These are phyloP conservation scores for Trichoderma polysporum DNA, from an alignment of 2,329 filamentous ascomycete genomes.

Conservation along the genomic window DNA sequence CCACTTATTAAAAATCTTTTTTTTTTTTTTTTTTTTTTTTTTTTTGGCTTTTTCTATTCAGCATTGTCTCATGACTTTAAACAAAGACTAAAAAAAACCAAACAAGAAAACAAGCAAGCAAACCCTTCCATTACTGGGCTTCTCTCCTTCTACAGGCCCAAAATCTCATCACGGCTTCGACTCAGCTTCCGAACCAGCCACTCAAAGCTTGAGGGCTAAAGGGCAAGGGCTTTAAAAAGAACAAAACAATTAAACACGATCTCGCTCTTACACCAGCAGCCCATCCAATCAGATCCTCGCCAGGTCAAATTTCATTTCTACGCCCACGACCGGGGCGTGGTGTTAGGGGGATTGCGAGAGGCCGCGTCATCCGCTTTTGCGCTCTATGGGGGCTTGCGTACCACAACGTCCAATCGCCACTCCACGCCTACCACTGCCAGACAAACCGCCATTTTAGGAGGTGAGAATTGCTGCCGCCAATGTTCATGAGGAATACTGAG, in stretches of 20 bases:
- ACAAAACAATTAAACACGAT: not conserved
- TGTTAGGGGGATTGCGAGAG: conserved; percentile 13
- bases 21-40: not conserved
- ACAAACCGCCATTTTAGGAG: not conserved
- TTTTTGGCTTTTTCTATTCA: not conserved
- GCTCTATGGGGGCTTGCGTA: conserved; percentile 18
- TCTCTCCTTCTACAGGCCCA: not conserved
- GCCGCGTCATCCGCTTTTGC: conserved; percentile 22
- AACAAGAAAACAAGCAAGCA: not conserved
- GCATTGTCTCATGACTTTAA: not conserved
- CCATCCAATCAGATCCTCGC: conserved; percentile 16
- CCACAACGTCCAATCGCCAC: conserved; percentile 16
- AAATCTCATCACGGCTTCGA: not conserved
- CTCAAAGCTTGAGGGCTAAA: not conserved
- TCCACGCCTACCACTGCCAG: not conserved
- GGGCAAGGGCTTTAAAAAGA: not conserved
- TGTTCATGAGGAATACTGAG: not conserved
- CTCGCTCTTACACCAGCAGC: not conserved
- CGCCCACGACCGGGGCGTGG: conserved; percentile 18
- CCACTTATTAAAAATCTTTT: too few species aligned
- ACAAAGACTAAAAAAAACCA: not conserved
- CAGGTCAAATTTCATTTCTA: not conserved
- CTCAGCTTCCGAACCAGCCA: not conserved
- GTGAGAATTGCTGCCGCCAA: not conserved
- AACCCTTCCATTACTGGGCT: not conserved